Conservation (phyloP, 352 stramenopile genomes). For the Phytophthora aleatoria region DNA sequence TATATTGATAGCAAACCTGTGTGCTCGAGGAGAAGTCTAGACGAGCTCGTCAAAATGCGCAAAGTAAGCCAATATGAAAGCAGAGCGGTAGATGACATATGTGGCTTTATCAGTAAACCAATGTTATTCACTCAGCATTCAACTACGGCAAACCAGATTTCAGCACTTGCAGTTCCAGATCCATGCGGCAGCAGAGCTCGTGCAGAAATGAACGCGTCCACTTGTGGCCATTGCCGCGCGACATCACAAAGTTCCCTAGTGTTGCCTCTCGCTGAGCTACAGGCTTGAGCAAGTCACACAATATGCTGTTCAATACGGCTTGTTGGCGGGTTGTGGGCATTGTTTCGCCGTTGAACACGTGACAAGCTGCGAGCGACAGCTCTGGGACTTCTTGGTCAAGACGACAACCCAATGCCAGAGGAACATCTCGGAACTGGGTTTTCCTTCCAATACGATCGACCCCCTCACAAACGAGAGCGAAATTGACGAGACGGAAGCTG, state of each 20-base stretch:
- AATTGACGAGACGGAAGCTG: neutral
- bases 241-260: constrained; percentile 27
- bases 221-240: constrained; percentile 28
- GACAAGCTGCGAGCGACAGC: neutral
- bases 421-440: neutral
- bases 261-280: neutral
- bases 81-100: too few relatives aligned
- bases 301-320: neutral
- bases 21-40: too few relatives aligned
- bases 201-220: constrained; percentile 38
- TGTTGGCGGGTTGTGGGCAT: neutral
- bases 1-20: too few relatives aligned
- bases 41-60: too few relatives aligned
- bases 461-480: neutral
- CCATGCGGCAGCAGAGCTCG: constrained; percentile 43
- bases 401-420: neutral
- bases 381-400: neutral
- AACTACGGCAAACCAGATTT: neutral
- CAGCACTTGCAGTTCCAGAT: constrained; percentile 25
- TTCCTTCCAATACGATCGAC: neutral
- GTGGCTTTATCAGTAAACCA: neutral
- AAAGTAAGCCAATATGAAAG: too few relatives aligned
- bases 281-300: neutral
- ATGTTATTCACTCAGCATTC: neutral
- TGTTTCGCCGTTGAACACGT: neutral